Evolutionary conservation across 805 yeast genomes (phyloP), one percentile per base, ranked within the genome.

Genomic region (Suhomyces sp.): DNA sequence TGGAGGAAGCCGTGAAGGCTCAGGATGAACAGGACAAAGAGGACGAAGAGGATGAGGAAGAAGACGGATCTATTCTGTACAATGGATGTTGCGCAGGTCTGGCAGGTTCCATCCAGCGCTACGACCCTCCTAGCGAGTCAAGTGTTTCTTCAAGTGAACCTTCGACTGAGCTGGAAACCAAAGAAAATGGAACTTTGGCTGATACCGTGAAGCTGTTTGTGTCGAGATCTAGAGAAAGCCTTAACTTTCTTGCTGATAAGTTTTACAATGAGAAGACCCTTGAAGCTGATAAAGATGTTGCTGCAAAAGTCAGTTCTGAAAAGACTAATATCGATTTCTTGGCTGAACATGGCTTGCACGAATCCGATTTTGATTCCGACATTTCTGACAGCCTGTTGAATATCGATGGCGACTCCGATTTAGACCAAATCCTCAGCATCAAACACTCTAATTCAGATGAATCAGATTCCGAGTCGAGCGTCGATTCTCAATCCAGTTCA

Each of bases 221-320:
- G 40, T 35, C 49, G 22, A 47, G 45, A 6, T 47, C 50, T 13
- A 50, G 46, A 38, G 56, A 52, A n/a, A 49, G 56, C 23, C 53
- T 49, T 19, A 49, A 48, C 9, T 33, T 53, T 17, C 44, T 53
- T 49, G 49, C 48, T 5, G 55, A 53, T 15, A 53, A 52, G 29
- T 36, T 53, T 29, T 49, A 49, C 38, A 7, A 13, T 29, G 15
- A 38, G 42, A 38, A 17, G 24, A 36, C 2, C 15, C 12, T 10
- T 12, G 9, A 33, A n/a, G 22, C 6, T n/a, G 42, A 38, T 41
- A 41, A 15, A 49, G 45, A 31, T 9, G 10, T 9, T 9, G 29
- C 12, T 40, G 13, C 24, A 35, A 17, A 17, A 19, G 9, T 19
- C 6, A 13, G 19, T 13, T 12, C n/a, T 12, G n/a, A 29, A 29